Base-by-base conservation (phyloP, 768 basidiomycete species). In the Rhodotorula paludigena region DNA sequence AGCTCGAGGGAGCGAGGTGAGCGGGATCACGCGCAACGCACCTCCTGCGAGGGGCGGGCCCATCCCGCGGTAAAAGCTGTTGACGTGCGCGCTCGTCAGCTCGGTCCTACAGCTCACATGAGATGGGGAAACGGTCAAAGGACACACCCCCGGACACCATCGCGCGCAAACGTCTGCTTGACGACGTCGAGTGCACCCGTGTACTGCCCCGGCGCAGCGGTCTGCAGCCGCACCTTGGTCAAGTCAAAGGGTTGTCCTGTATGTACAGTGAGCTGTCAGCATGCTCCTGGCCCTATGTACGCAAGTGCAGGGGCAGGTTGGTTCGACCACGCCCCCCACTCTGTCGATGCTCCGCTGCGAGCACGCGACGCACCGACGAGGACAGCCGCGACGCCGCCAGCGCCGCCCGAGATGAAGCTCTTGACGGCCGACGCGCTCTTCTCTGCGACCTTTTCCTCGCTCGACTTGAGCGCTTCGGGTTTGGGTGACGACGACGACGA, bases 201-300 rank as follows among this genome's bases (percentile, higher is more conserved):
- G 80, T 99, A 99, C 53, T 85, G 83, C 8, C 96, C 93, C 16
- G 88, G 85, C 23, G 85, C 73, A 16, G 96, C 94, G 10, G 96
- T 98, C 79, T 99, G 96, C 68, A 99, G 79, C 51, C 94, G 84
- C n/a, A 90, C 92, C 81, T 93, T 93, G 65, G 90, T 96, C 76
- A 98, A 81, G 80, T 99, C 96, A 77, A 98, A 99, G 15, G 96
- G 96, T 77, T 99, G 96, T 2, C 96, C 94, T 90, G 71, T 62
- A 56, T 25, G 55, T 2, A 32, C 8, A 25, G 16, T 36, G 21
- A 18, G 1, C 9, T 1, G 16, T 52, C 18, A 53, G 65, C 30
- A 12, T 20, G 53, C n/a, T 25, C 36, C 16, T 21, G 25, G 18
- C 8, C 4, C 45, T n/a, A n/a, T 6, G 35, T 28, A 38, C 15